These are phyloP conservation scores for Fraxinus velutina DNA, from an alignment of 305 asterid species.

Conservation along the genomic window DNA sequence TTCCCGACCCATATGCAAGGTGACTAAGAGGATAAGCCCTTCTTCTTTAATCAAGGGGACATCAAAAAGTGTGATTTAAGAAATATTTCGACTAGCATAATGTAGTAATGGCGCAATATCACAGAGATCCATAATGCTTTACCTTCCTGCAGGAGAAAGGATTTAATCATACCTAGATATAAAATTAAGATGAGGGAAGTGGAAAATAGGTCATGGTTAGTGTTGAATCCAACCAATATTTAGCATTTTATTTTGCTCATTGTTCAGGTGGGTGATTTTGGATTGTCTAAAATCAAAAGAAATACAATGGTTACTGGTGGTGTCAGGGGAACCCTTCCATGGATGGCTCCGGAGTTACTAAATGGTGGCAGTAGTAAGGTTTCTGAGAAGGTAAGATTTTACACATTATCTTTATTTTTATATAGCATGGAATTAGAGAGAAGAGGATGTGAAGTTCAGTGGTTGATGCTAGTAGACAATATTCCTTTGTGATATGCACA, in stretches of 20 bases:
- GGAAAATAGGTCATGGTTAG: not conserved
- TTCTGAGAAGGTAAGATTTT: slow-evolving; percentile 68
- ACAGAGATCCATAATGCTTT: not conserved
- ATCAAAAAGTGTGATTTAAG: not conserved
- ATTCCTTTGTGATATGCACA: not conserved
- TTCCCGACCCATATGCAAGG: slow-evolving; percentile 95
- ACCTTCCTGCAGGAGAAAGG: not conserved
- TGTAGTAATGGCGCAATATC: not conserved
- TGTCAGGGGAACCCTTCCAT: slow-evolving; percentile 90
- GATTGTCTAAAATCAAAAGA: slow-evolving; percentile 85
- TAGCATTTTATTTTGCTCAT: slow-evolving; percentile 7
- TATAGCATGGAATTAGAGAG: not conserved
- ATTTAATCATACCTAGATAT: not conserved
- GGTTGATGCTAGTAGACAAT: slow-evolving; percentile 3
- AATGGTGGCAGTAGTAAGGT: slow-evolving; percentile 86
- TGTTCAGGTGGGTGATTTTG: slow-evolving; percentile 82
- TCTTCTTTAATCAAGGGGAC: not conserved
- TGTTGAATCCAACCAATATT: not conserved
- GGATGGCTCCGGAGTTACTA: slow-evolving; percentile 94
- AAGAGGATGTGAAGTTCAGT: not conserved
- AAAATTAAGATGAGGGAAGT: not conserved
- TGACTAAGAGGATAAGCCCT: slow-evolving; percentile 16
- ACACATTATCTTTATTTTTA: not conserved
- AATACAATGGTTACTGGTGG: slow-evolving; percentile 91
- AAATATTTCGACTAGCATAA: not conserved